Conservation (phyloP, 2,329 filamentous ascomycete species). For the Cercospora zeae-maydis region DNA sequence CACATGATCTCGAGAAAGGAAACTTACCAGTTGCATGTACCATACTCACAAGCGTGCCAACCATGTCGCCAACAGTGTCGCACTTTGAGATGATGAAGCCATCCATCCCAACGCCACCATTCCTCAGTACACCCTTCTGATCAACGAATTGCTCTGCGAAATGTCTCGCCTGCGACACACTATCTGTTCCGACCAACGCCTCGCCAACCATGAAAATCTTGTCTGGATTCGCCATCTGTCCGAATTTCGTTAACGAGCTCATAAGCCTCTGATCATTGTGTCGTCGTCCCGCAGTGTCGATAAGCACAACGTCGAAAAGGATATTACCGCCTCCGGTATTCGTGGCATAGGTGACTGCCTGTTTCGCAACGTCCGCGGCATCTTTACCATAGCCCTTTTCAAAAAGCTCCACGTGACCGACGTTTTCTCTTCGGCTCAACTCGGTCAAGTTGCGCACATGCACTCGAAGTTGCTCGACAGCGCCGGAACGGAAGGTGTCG, state of each 20-base stretch:
- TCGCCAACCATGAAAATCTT: slow-evolving; percentile 97
- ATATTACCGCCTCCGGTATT: slow-evolving; percentile 48
- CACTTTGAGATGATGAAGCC: slow-evolving; percentile 99
- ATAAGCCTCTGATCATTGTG: slow-evolving; percentile 96
- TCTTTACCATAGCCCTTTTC: slow-evolving; percentile 98
- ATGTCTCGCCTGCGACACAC: slow-evolving; percentile 90
- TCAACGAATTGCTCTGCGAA: slow-evolving; percentile 81
- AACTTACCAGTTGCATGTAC: slow-evolving; percentile 72
- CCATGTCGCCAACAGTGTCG: slow-evolving; percentile 99
- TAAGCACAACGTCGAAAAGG: slow-evolving; percentile 84
- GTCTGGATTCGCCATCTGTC: slow-evolving; percentile 90
- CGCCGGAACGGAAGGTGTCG: slow-evolving; percentile 94
- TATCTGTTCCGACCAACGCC: slow-evolving; percentile 92
- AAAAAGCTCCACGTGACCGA: slow-evolving; percentile 80
- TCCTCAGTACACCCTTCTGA: slow-evolving; percentile 34
- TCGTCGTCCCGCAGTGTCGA: slow-evolving; percentile 89
- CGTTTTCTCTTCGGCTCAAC: slow-evolving; percentile 75
- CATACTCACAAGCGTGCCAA: slow-evolving; percentile 90
- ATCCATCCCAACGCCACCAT: slow-evolving; percentile 70
- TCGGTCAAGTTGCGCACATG: slow-evolving; percentile 93
- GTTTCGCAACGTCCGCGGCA: slow-evolving; percentile 89
- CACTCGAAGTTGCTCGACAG: slow-evolving; percentile 93
- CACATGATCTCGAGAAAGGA: slow-evolving; percentile 35
- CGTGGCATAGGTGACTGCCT: slow-evolving; percentile 78
- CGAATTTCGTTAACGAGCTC: slow-evolving; percentile 96